Evolutionary conservation across 2,329 filamentous ascomycete species (phyloP).

Genomic region (Endothia cerciana): DNA sequence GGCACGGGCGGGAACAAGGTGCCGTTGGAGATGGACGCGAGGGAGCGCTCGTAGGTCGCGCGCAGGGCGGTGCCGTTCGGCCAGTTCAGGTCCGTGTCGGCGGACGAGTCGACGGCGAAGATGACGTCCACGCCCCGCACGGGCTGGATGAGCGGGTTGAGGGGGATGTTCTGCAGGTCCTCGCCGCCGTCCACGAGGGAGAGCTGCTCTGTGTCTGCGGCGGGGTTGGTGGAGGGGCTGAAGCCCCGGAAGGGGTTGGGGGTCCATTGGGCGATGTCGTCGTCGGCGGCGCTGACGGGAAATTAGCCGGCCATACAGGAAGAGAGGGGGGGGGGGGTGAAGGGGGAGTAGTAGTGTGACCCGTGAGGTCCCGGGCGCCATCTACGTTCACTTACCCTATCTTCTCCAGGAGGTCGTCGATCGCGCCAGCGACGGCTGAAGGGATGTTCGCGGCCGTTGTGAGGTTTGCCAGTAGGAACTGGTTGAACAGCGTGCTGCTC

Average conservation of each 20-base stretch:
- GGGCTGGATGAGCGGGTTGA: slow-evolving; percentile 55
- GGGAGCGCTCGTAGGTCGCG: slow-evolving; percentile 60
- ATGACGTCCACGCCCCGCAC: slow-evolving; percentile 62
- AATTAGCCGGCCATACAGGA: too few species aligned
- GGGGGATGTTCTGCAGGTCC: slow-evolving; percentile 54
- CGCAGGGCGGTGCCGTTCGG: slow-evolving; percentile 64
- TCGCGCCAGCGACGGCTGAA: slow-evolving; percentile 52
- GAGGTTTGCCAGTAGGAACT: slow-evolving; percentile 70
- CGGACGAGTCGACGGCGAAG: slow-evolving; percentile 67
- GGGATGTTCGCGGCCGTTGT: slow-evolving; percentile 46
- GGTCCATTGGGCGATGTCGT: slow-evolving; percentile 55
- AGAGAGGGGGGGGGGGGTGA: background rate
- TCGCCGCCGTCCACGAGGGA: slow-evolving; percentile 55
- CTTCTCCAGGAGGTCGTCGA: slow-evolving; percentile 55
- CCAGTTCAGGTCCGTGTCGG: slow-evolving; percentile 61
- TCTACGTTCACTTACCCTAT: slow-evolving; percentile 44
- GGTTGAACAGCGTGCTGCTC: slow-evolving; percentile 83
- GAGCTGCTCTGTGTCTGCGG: slow-evolving; percentile 43
- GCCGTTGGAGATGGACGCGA: slow-evolving; percentile 52
- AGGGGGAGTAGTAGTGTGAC: background rate
- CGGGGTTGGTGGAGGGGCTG: slow-evolving; percentile 47
- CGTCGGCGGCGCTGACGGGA: slow-evolving; percentile 45
- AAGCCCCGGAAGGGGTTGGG: slow-evolving; percentile 65
- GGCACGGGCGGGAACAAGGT: slow-evolving; percentile 64
- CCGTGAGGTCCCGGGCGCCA: too few species aligned